phyloP scores from a whole-genome alignment of 805 yeast genomes.

The Komagataella populi region DNA sequence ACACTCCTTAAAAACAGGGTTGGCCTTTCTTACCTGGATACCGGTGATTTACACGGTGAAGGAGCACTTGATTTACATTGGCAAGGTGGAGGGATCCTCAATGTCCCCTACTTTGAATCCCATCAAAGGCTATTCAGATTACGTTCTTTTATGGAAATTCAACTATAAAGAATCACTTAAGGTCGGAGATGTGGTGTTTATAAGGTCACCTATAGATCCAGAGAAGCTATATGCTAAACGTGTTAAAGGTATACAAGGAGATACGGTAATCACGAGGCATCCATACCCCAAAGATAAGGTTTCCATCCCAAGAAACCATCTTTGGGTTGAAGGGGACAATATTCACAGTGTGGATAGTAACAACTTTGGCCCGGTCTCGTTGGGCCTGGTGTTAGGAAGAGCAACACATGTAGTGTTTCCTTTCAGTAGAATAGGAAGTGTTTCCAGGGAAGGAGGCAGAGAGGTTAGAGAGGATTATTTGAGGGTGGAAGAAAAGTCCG shows the following conservation, averaged over 20 bases:
- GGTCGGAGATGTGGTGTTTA: slow-evolving; percentile 61
- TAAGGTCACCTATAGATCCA: slow-evolving; percentile 76
- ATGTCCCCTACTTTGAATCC: slow-evolving; percentile 90
- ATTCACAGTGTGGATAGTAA: slow-evolving; percentile 76
- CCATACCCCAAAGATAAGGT: slow-evolving; percentile 56
- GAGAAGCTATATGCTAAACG: slow-evolving; percentile 66
- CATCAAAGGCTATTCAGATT: slow-evolving; percentile 34
- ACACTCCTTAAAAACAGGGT: slow-evolving; percentile 15
- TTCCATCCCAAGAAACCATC: slow-evolving; percentile 60
- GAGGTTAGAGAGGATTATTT: slow-evolving; percentile 25
- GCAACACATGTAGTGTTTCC: slow-evolving; percentile 68
- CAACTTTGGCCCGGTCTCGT: slow-evolving; percentile 77
- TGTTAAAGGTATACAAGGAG: slow-evolving; percentile 65
- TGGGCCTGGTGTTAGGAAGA: slow-evolving; percentile 69
- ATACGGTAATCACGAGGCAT: slow-evolving; percentile 42
- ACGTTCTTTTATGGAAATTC: slow-evolving; percentile 60
- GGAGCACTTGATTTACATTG: slow-evolving; percentile 62
- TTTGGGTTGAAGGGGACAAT: slow-evolving; percentile 96
- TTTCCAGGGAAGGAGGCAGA: slow-evolving; percentile 35
- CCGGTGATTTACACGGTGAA: slow-evolving; percentile 63
- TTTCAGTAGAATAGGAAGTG: slow-evolving; percentile 32
- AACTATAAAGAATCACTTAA: slow-evolving; percentile 31
- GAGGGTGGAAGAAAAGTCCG: slow-evolving; percentile 2
- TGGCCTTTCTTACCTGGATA: slow-evolving; percentile 50
- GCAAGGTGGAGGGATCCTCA: slow-evolving; percentile 65